These are phyloP conservation scores for Aureobasidium melanogenum DNA, from an alignment of 2,329 filamentous ascomycete species.

Conservation along the genomic window DNA sequence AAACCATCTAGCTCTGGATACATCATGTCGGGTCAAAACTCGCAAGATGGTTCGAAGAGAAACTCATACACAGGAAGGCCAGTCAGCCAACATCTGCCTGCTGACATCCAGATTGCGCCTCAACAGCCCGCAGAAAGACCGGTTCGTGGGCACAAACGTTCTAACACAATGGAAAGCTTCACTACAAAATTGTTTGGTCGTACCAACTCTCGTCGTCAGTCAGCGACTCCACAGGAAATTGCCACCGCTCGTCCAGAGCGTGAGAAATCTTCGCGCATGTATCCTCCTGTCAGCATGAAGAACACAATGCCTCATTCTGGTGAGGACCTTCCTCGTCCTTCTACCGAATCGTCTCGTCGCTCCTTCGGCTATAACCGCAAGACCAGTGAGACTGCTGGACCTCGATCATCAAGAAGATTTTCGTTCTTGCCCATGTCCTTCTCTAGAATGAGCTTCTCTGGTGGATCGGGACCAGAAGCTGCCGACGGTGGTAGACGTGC, in stretches of 20 bases:
- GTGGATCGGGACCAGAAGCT: conserved; percentile 27
- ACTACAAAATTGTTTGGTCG: conserved; percentile 79
- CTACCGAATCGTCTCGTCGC: conserved; percentile 40
- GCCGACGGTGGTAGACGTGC: conserved; percentile 28
- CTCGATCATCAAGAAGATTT: conserved; percentile 39
- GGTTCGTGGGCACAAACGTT: conserved; percentile 54
- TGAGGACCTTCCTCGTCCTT: conserved; percentile 42
- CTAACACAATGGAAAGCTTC: conserved; percentile 48
- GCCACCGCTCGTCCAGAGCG: conserved; percentile 37
- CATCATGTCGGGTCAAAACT: conserved; percentile 59
- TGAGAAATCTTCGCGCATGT: conserved; percentile 59
- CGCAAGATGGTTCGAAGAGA: conserved; percentile 43
- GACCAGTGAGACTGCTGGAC: conserved; percentile 30
- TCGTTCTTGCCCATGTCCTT: conserved; percentile 42
- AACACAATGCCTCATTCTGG: conserved; percentile 50
- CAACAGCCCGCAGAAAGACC: conserved; percentile 49
- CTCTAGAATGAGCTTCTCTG: conserved; percentile 34
- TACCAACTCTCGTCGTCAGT: conserved; percentile 32
- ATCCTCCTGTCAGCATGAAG: conserved; percentile 88
- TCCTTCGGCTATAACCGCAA: conserved; percentile 43
- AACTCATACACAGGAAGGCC: conserved; percentile 50
- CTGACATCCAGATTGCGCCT: conserved; percentile 51
- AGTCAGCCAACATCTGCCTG: conserved; percentile 43
- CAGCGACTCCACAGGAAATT: conserved; percentile 19
- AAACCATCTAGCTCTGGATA: conserved; percentile 45